These are phyloP conservation scores for Eimeria necatrix DNA, from an alignment of 169 alveolate species.

Conservation along the genomic window DNA sequence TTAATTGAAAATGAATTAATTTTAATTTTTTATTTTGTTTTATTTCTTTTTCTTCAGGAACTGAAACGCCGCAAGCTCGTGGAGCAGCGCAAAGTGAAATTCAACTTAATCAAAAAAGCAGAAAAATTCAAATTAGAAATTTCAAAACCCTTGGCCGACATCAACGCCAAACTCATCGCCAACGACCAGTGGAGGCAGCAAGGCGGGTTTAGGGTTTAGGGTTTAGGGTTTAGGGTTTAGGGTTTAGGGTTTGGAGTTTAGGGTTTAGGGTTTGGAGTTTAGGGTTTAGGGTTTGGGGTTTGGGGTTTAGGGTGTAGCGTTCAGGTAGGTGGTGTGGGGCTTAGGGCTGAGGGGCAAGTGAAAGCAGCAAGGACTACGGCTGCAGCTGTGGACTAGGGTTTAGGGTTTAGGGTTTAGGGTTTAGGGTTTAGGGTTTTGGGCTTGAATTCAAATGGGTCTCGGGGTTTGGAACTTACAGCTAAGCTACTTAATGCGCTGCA, in stretches of 20 bases:
- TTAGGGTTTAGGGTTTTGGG: neutral
- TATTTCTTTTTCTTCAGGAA: neutral
- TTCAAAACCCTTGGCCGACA: conserved; percentile 90
- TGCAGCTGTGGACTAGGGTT: too few relatives aligned
- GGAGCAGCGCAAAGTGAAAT: conserved; percentile 75
- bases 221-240: conserved; percentile 55
- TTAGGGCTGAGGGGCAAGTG: too few relatives aligned
- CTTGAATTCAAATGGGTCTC: too few relatives aligned
- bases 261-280: too few relatives aligned
- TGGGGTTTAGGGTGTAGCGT: too few relatives aligned
- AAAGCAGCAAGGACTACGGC: too few relatives aligned
- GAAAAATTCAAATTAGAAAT: conserved; percentile 84
- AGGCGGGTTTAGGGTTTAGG: conserved; percentile 81
- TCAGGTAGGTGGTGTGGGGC: too few relatives aligned
- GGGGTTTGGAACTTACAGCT: too few relatives aligned
- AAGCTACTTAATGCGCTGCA: too few relatives aligned
- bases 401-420: conserved; percentile 21
- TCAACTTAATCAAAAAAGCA: conserved; percentile 88
- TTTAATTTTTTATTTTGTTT: neutral
- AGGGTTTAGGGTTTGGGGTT: too few relatives aligned
- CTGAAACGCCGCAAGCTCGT: conserved; percentile 83
- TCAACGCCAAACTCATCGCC: conserved; percentile 91
- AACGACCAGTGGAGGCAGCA: conserved; percentile 90
- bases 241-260: neutral
- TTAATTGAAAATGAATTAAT: too few relatives aligned